Base-by-base conservation (phyloP, 2,329 filamentous ascomycete genomes). In the Coniochaeta sp. region DNA sequence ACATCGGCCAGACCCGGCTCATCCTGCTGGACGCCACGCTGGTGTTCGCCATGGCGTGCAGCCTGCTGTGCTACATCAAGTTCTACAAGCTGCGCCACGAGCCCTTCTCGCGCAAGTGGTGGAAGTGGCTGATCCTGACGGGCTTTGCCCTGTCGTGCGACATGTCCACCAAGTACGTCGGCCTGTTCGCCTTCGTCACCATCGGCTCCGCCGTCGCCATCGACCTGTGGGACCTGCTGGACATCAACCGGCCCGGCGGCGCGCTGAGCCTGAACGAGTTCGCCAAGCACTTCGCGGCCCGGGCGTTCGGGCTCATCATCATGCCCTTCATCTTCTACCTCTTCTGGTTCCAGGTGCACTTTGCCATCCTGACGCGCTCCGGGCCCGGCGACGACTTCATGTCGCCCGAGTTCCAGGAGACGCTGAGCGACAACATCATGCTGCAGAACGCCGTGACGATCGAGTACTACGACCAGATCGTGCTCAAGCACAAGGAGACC, bases 341-440 rank as follows among this genome's bases (percentile, higher is more conserved):
- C 55, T 98, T 99, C 82, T 99, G 95, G 95, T 99, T 99, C 87
- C 95, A 99, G 81, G 93, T 99, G 32, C 95, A 99, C 78, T 99
- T 99, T 74, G 83, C 91, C 52, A 91, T 99, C 68, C 82, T 99
- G 63, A 89, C 79, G 65, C 84, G 88, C 62, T 98, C 95, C 58
- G 95, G 95, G 38, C 93, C 95, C 52, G 95, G 95, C 59, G 95
- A 99, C 71, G 93, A 98, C 70, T 99, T 99, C 78, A 99, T 99
- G 95, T 92, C 89, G 4, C 95, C 95, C 1, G 91, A 95, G 70
- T 99, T 99, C 79, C 95, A 99, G 78, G 93, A 96, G 78, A 98
- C 95, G 1, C 80, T 99, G 64, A 92, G 89, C 70, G 93, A 99
- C 79, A 99, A 99, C 71, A 77, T 89, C 62, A 95, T 99, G 91